Evolutionary conservation across 306 rosid species (phyloP).

Genomic region (Cicer bijugum): DNA sequence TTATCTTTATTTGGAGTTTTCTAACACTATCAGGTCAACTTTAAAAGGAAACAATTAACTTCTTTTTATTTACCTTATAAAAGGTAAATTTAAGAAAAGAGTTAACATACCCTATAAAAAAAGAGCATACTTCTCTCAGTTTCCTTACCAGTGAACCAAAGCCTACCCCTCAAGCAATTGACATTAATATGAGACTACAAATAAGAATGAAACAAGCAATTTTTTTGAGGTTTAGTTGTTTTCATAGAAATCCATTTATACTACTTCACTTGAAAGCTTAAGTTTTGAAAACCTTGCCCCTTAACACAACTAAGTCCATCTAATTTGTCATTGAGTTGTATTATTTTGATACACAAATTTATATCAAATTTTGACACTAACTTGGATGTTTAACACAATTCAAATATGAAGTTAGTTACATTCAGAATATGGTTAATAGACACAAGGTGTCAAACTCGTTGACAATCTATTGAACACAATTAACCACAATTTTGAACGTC

Average conservation of each 20-base stretch:
- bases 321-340: too few species aligned
- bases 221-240: background rate
- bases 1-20: constrained; percentile 24
- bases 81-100: background rate
- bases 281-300: too few species aligned
- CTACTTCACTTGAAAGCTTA: background rate
- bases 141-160: background rate
- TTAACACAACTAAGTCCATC: too few species aligned
- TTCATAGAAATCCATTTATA: background rate
- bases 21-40: background rate
- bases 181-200: background rate
- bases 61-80: background rate
- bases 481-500: too few species aligned
- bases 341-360: too few species aligned
- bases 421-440: too few species aligned
- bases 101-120: background rate
- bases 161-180: background rate
- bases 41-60: background rate
- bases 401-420: too few species aligned
- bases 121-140: background rate
- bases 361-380: too few species aligned
- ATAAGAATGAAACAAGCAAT: background rate
- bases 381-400: too few species aligned
- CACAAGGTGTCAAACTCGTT: too few species aligned
- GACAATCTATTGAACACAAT: too few species aligned